Evolutionary conservation across 2,329 filamentous ascomycete species (phyloP).

Genomic region (Cladophialophora bantiana): DNA sequence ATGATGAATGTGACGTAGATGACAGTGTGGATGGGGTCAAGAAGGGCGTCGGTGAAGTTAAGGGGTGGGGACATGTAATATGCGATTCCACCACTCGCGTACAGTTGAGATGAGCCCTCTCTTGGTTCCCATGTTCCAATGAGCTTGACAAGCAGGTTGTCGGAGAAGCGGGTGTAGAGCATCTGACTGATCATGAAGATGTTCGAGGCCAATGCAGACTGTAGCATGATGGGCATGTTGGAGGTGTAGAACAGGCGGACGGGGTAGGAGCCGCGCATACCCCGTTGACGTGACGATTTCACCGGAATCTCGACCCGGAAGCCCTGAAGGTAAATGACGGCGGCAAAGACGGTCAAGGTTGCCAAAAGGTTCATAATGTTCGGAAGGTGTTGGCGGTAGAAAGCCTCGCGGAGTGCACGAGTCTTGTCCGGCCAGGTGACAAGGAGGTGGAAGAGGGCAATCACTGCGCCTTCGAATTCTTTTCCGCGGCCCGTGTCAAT

Average conservation of each 20-base stretch:
- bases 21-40: slow-evolving; percentile 95
- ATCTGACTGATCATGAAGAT: slow-evolving; percentile 99
- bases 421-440: slow-evolving; percentile 99
- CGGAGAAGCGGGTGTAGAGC: slow-evolving; percentile 98
- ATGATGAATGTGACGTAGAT: slow-evolving; percentile 99
- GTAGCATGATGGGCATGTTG: slow-evolving; percentile 99
- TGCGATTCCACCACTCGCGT: slow-evolving; percentile 88
- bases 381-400: slow-evolving; percentile 98
- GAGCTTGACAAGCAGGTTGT: slow-evolving; percentile 97
- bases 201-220: slow-evolving; percentile 98
- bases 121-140: slow-evolving; percentile 98
- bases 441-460: slow-evolving; percentile 95
- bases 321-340: slow-evolving; percentile 98
- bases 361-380: slow-evolving; percentile 99
- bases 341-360: slow-evolving; percentile 90
- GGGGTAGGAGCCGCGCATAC: slow-evolving; percentile 96
- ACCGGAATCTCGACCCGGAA: slow-evolving; percentile 99
- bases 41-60: slow-evolving; percentile 94
- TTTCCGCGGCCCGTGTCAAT: slow-evolving; percentile 99
- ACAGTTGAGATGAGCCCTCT: slow-evolving; percentile 94
- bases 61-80: slow-evolving; percentile 99
- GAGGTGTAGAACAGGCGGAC: slow-evolving; percentile 99
- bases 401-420: slow-evolving; percentile 95
- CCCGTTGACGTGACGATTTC: slow-evolving; percentile 98
- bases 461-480: slow-evolving; percentile 98